Evolutionary conservation across 805 yeast species (phyloP), one percentile per base, ranked within the genome.

Genomic region (Huiozyma sinensis): DNA sequence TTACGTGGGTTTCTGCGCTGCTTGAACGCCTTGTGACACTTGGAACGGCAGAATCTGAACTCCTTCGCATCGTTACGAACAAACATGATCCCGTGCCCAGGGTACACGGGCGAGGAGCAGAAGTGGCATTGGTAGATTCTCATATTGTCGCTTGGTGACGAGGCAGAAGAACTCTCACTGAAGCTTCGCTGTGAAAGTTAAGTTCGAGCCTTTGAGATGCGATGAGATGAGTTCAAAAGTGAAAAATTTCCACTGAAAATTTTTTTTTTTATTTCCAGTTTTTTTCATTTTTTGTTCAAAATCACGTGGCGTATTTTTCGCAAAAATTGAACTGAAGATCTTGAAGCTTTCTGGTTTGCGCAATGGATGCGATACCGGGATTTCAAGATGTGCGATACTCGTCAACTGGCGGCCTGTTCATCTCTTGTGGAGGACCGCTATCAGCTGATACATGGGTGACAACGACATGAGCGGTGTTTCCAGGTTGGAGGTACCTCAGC

Each of bases 1-100:
- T 92, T 92, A 71, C 98, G 82, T 56, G 98, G 98, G 72, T 92
- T 92, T 69, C 98, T 82, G 74, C 95, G 88, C 72, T 88, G 94
- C 66, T 92, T 92, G 79, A 92, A 92, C 44, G 88, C 83, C 65
- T 89, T 87, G 70, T 92, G 98, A 71, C 98, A 92, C 65, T 92
- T 92, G 49, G 97, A 88, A 64, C 97, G 86, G 59, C 98, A 92
- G 71, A 92, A 92, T 58, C 95, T 75, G 66, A 92, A 92, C 68
- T 88, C 97, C 64, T 92, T 92, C 52, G 97, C 95, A 61, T 92
- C 98, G 65, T 92, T 92, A 69, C 98, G 82, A 50, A 92, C 97
- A 69, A 89, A 92, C 86, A 86, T 84, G 61, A 92, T 88, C 50
- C 98, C 98, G 60, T 88, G 95, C 44, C 87, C 84, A 33, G 89